A percentile compares a stretch with the other conserved stretches of the same genome.
Conservation (phyloP, 106 monocot genomes). For the Amphibolis antarctica region DNA sequence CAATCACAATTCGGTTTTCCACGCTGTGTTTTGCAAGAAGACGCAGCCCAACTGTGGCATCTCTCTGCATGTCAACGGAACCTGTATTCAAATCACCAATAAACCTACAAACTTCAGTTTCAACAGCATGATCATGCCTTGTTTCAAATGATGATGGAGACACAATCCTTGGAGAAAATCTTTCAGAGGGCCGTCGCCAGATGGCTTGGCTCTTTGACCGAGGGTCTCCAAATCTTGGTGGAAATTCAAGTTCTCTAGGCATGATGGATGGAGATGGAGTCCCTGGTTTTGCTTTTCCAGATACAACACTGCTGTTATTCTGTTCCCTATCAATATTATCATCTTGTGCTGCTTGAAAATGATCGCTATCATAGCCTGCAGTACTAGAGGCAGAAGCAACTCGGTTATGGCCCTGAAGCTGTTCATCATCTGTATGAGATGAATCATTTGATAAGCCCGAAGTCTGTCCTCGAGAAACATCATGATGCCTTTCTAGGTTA, state of each 20-base stretch:
- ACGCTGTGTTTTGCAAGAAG: conserved; percentile 17
- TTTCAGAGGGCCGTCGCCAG: background rate
- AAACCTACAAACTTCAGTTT: background rate
- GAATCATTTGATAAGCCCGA: background rate
- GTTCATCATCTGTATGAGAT: background rate
- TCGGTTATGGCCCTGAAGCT: background rate
- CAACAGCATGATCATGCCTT: background rate
- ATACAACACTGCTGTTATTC: background rate
- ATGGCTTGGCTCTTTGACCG: conserved; percentile 1
- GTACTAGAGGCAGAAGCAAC: no score
- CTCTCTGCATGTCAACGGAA: conserved; percentile 5
- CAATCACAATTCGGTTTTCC: conserved; percentile 77
- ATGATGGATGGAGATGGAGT: background rate
- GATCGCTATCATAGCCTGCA: no score
- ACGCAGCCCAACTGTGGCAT: background rate
- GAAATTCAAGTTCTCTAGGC: background rate
- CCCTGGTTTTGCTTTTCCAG: background rate
- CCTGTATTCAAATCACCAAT: conserved; percentile 7
- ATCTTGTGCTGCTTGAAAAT: no score
- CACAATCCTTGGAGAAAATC: background rate
- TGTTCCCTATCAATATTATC: no score
- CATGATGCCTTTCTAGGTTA: background rate
- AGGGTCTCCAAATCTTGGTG: background rate
- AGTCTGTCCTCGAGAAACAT: background rate
- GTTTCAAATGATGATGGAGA: background rate